Evolutionary conservation across 176 grass and related monocot species (phyloP), one percentile per base, ranked within the genome.

Genomic region (Paspalum vaginatum): DNA sequence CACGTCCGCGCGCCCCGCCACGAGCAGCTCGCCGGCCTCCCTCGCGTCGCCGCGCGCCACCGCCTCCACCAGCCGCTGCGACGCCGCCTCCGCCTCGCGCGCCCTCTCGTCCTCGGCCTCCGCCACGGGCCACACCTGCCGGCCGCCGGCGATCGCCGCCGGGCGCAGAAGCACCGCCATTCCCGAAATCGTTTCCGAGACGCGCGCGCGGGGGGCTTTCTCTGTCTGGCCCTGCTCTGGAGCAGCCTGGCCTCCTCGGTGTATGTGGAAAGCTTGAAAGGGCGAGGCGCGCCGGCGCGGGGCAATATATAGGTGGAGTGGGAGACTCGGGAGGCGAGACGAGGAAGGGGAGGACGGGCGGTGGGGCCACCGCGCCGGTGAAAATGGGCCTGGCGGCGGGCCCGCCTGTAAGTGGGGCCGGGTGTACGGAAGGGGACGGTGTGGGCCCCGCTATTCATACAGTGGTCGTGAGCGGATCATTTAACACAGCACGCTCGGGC

Each of bases 1-100:
- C 27, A 99, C 90, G 81, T 99, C 90, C 51, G 79, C 96, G 51
- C 77, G 77, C 40, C 87, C 87, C 24, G 84, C 83, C 16, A 86
- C 81, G 14, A 95, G 88, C 81, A 87, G 82, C 78, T 95, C 89
- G 5, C 81, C 70, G 50, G 79, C 86, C 66, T 85, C 92, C 81
- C 60, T 44, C 66, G 74, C 52, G 55, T 89, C 90, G 17, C 92
- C 88, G 17, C 88, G 71, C 27, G 88, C 86, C 73, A 86, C 91
- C 48, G 95, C 92, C 68, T 95, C 96, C 70, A 99, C 92, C 8
- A 95, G 84, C 76, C 91, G 83, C 90, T 89, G 96, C 62, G 96
- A 99, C 54, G 83, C 86, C 14, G 65, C 87, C 75, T 87, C 89
- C 38, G 61, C 60, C 54, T 86, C 79, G 47, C 70, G 68, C 14